These are phyloP conservation scores for Gaultheria prostrata DNA, from an alignment of 148 eudicot genomes.

Conservation along the genomic window DNA sequence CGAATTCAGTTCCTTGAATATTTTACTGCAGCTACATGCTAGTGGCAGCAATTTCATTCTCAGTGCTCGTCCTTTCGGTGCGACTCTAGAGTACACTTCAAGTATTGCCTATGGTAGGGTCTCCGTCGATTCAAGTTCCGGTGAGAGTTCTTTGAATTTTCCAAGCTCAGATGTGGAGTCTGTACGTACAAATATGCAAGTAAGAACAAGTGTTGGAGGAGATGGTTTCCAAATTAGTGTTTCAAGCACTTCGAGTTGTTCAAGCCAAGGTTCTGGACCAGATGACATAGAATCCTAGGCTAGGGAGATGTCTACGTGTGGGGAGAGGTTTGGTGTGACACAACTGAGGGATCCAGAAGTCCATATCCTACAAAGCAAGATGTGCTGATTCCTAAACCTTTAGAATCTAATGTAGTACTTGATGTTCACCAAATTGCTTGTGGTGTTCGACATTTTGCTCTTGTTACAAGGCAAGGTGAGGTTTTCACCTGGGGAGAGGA, in stretches of 20 bases:
- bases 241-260: conserved; percentile 79
- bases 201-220: conserved; percentile 54
- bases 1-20: conserved; percentile 7
- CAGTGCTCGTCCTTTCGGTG: conserved; percentile 37
- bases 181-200: conserved; percentile 65
- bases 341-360: conserved; percentile 33
- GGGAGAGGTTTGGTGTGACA: conserved; percentile 76
- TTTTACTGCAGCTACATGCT: conserved; percentile 40
- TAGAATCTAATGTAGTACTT: conserved; percentile 78
- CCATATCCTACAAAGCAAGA: conserved; percentile 38
- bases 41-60: conserved; percentile 36
- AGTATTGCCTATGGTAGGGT: conserved; percentile 42
- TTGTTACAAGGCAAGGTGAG: conserved; percentile 87
- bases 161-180: conserved; percentile 53
- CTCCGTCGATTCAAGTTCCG: conserved; percentile 42
- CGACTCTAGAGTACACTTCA: conserved; percentile 47
- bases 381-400: conserved; percentile 54
- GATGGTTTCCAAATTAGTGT: conserved; percentile 71
- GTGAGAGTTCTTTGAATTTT: conserved; percentile 14
- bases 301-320: conserved; percentile 80
- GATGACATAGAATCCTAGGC: conserved; percentile 85
- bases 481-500: conserved; percentile 96
- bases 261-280: conserved; percentile 67
- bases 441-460: conserved; percentile 70
- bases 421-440: conserved; percentile 84